phyloP scores from a whole-genome alignment of 2,329 filamentous ascomycete species.

The Hypoxylon sp. region DNA sequence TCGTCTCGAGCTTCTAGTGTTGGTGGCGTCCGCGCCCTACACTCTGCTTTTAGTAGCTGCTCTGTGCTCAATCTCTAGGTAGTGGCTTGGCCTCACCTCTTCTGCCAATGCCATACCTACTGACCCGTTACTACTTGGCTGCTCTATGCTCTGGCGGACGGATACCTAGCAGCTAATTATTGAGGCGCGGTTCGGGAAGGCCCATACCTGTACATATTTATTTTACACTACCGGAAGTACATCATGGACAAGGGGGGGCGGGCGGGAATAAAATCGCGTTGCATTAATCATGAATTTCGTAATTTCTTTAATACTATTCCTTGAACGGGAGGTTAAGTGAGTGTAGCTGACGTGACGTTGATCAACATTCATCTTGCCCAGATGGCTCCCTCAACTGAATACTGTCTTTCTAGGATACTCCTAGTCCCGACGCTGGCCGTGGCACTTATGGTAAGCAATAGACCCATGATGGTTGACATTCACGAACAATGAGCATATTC shows the following conservation, averaged over 20 bases:
- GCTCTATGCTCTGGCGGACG: slow-evolving; percentile 16
- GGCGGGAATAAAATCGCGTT: slow-evolving; percentile 46
- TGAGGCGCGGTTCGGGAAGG: slow-evolving; percentile 23
- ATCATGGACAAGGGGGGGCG: slow-evolving; percentile 32
- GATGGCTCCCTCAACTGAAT: background rate
- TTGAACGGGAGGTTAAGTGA: background rate
- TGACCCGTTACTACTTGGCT: slow-evolving; percentile 13
- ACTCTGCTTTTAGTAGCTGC: background rate
- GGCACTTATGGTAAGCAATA: background rate
- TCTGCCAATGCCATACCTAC: background rate
- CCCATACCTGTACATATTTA: slow-evolving; percentile 49
- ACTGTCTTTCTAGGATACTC: background rate
- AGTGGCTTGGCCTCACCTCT: slow-evolving; percentile 3
- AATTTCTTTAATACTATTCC: background rate
- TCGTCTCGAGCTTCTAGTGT: slow-evolving; percentile 40
- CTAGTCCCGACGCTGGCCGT: background rate
- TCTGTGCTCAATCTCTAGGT: slow-evolving; percentile 14
- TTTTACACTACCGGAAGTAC: slow-evolving; percentile 41
- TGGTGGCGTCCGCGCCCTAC: slow-evolving; percentile 39
- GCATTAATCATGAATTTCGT: slow-evolving; percentile 37
- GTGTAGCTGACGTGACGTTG: background rate
- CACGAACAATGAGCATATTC: too few relatives aligned
- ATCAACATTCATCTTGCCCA: background rate
- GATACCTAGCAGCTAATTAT: slow-evolving; percentile 17
- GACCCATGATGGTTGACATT: background rate